Conservation (phyloP, 495 filamentous ascomycete species). For the Hypoxylon rickii region DNA sequence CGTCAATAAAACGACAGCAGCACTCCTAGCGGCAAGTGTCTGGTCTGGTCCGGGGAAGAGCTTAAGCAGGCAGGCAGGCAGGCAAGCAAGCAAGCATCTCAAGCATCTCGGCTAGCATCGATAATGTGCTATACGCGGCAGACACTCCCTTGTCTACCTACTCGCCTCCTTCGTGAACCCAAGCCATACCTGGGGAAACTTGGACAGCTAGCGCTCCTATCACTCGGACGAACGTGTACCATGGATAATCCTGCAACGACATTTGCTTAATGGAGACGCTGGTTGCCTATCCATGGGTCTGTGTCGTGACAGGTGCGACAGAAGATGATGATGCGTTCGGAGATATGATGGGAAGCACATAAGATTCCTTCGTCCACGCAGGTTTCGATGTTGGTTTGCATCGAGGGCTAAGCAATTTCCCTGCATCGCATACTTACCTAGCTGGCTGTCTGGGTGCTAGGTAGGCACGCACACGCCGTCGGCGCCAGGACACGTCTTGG, state of each 20-base stretch:
- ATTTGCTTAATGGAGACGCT: conserved; percentile 13
- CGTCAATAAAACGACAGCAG: conserved; percentile 19
- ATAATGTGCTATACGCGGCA: too few species aligned
- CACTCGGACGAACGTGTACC: conserved; percentile 12
- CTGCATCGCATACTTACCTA: background rate
- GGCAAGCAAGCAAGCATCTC: too few species aligned
- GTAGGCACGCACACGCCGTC: conserved; percentile 20
- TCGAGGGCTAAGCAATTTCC: conserved; percentile 23
- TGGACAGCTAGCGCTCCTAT: conserved; percentile 6
- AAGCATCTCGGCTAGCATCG: conserved; percentile 24
- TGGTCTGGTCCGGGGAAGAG: too few species aligned
- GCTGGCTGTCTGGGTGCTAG: too few species aligned
- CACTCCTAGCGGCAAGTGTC: conserved; percentile 10
- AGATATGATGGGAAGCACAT: conserved; percentile 14
- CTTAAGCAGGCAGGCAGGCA: too few species aligned
- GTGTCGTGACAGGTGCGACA: conserved; percentile 15
- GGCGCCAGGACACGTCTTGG: conserved; percentile 7
- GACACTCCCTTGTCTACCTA: too few species aligned
- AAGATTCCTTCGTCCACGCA: conserved; percentile 15
- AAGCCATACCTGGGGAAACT: too few species aligned
- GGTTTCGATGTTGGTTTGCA: conserved; percentile 22
- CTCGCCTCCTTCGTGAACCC: too few species aligned
- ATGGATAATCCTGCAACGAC: conserved; percentile 20
- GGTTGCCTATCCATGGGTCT: conserved; percentile 15
- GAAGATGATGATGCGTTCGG: conserved; percentile 14